Conservation (phyloP, 768 basidiomycete species). For the Terana coerulea region DNA sequence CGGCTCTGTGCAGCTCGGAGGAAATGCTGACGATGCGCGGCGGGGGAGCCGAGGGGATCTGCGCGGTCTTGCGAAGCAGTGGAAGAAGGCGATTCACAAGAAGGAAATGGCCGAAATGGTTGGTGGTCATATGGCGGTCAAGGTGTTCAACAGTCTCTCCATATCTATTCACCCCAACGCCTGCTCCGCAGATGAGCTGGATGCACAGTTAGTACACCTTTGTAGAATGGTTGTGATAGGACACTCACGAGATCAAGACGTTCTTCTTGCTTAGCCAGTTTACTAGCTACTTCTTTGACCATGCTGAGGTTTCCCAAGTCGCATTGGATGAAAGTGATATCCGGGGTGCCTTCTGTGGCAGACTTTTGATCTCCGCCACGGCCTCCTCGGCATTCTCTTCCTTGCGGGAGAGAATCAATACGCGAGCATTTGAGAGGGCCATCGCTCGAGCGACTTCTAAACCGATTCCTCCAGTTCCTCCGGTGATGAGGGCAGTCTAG, state of each 20-base stretch:
- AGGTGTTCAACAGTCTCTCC: conserved; percentile 21
- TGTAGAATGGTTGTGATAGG: too few relatives aligned
- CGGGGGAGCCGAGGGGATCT: conserved; percentile 24
- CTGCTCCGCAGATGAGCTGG: conserved; percentile 28
- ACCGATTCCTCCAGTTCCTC: conserved; percentile 28
- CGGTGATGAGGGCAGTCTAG: conserved; percentile 29
- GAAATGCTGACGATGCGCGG: conserved; percentile 38
- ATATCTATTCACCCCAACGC: conserved; percentile 26
- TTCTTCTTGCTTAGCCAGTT: conserved; percentile 16
- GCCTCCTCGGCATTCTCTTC: conserved; percentile 24
- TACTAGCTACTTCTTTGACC: conserved; percentile 27
- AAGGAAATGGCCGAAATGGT: conserved; percentile 38
- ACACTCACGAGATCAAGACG: conserved; percentile 22
- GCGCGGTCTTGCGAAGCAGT: conserved; percentile 31
- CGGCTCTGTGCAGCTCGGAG: conserved; percentile 35
- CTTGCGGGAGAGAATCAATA: conserved; percentile 23
- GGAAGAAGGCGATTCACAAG: conserved; percentile 40
- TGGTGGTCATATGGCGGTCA: conserved; percentile 30
- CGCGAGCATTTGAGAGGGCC: conserved; percentile 25
- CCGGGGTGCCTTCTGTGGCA: conserved; percentile 1
- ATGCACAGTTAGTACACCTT: neutral
- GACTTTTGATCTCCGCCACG: conserved; percentile 20
- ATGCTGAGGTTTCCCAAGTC: conserved; percentile 24
- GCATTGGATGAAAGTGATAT: conserved; percentile 24
- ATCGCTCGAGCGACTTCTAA: conserved; percentile 28